Base-by-base conservation (phyloP, 768 basidiomycete species). In the Tephrocybe sp. region DNA sequence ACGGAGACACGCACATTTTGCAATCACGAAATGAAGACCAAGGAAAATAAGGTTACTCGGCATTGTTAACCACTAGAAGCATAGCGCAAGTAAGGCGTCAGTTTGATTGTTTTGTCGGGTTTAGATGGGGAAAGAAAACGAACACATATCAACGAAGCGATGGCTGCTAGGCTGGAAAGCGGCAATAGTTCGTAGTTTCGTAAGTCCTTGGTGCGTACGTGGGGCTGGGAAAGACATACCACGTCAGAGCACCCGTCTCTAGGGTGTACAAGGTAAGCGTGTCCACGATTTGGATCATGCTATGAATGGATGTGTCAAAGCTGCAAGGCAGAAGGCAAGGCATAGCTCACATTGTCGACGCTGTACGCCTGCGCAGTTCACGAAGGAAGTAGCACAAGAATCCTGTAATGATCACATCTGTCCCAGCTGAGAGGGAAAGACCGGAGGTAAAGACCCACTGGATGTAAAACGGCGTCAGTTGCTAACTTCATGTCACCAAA, bases 11-110 rank as follows among this genome's bases (percentile, higher is more conserved):
- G 44, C 48, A 78, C 77, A 50, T 55, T 78, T 78, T 36, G 65
- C 67, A 41, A 78, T 78, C 17, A 77, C 64, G 49, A 78, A 77
- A 53, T 78, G 75, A 8, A 78, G 56, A 9, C 73, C 73, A 57
- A 78, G 70, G 49, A 76, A 76, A 14, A 77, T 55, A 3, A 73
- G 63, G 50, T 72, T 76, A 17, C 55, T 44, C 4, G 74, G 70
- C 71, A 78, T 72, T 7, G 61, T 47, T 14, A 78, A 59, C 77
- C 77, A 78, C 71, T 72, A 54, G 12, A 11, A 14, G 30, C 22
- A 11, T 3, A 4, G 14, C 32, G 22, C 33, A 41, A 16, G n/a
- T 30, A 48, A 31, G 26, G 55, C 26, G 52, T 47, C 26, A 23
- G 20, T 45, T 13, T n/a, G n/a, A 46, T 17, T 2, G 26, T 16